A percentile compares a stretch with the other conserved stretches of the same genome.
These are phyloP conservation scores for Danielia reshetovae DNA, from an alignment of 805 yeast genomes.

Conservation along the genomic window DNA sequence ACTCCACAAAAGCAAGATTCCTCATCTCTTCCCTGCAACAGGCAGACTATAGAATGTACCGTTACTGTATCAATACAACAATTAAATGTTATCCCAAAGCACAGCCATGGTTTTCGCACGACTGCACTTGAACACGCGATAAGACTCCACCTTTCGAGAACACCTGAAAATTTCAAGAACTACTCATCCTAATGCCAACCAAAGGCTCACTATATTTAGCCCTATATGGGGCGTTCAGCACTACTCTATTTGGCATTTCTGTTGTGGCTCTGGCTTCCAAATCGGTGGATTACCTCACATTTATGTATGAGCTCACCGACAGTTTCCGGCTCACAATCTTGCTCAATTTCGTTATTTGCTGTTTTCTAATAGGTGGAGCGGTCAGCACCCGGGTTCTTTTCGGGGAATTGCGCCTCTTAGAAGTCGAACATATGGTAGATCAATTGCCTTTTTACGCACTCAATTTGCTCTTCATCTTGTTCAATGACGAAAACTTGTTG, in stretches of 20 bases:
- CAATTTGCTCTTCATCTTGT: slow-evolving; percentile 59
- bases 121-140: slow-evolving; percentile 8
- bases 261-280: slow-evolving; percentile 10
- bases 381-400: slow-evolving; percentile 50
- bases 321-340: slow-evolving; percentile 11
- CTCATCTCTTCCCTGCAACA: slow-evolving; percentile 7
- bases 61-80: background rate
- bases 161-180: slow-evolving; percentile 1
- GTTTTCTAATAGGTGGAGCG: slow-evolving; percentile 16
- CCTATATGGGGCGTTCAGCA: slow-evolving; percentile 11
- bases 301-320: slow-evolving; percentile 15
- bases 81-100: background rate
- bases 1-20: slow-evolving; percentile 10
- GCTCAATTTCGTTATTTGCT: slow-evolving; percentile 14
- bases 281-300: slow-evolving; percentile 12
- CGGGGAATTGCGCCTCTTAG: slow-evolving; percentile 73
- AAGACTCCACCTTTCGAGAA: slow-evolving; percentile 4
- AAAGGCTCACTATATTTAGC: slow-evolving; percentile 3
- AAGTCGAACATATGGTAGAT: slow-evolving; percentile 58
- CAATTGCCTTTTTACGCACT: slow-evolving; percentile 30
- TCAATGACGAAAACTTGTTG: slow-evolving; percentile 58
- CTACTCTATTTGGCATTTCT: slow-evolving; percentile 8
- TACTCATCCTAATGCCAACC: slow-evolving; percentile 1
- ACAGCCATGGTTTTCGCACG: background rate
- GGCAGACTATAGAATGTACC: background rate